Percentiles rank a stretch among this genome's conserved stretches.
Evolutionary conservation across 2,329 filamentous ascomycete genomes (phyloP).

Genomic region (Aspergillus tubingensis): DNA sequence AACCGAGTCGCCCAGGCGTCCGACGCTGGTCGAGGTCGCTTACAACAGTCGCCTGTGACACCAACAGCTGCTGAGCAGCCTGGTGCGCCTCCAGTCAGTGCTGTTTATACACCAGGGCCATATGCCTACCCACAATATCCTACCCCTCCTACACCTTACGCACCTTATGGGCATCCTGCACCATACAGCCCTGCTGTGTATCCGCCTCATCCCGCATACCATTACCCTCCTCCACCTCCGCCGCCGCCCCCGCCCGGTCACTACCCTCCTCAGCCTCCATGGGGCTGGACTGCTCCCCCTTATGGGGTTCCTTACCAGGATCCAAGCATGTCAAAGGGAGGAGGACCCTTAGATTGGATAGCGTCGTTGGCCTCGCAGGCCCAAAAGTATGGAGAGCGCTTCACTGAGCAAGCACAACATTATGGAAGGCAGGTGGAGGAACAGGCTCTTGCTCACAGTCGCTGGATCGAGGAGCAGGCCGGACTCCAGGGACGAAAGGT

Average conservation of each 20-base stretch:
- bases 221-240: conserved; percentile 17
- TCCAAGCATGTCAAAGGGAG: conserved; percentile 27
- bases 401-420: conserved; percentile 39
- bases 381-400: conserved; percentile 43
- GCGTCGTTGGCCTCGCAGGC: conserved; percentile 39
- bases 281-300: conserved; percentile 31
- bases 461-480: conserved; percentile 43
- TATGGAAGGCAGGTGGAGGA: conserved; percentile 43
- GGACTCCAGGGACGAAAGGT: conserved; percentile 31
- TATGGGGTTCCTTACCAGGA: conserved; percentile 25
- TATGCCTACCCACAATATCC: conserved; percentile 20
- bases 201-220: conserved; percentile 25
- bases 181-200: conserved; percentile 22
- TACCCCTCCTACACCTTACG: conserved; percentile 13
- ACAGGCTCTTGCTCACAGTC: conserved; percentile 39
- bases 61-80: conserved; percentile 13
- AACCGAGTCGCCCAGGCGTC: conserved; percentile 15
- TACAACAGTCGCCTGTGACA: conserved; percentile 4
- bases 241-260: conserved; percentile 17
- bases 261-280: conserved; percentile 23
- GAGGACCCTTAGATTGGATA: conserved; percentile 37
- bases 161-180: conserved; percentile 24
- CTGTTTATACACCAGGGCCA: conserved; percentile 10
- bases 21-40: conserved; percentile 13
- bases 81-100: conserved; percentile 9